A percentile compares a stretch with the other conserved stretches of the same genome.
Conservation (phyloP, 192 early-diverging fungal species). For the Coemansia sp. region DNA sequence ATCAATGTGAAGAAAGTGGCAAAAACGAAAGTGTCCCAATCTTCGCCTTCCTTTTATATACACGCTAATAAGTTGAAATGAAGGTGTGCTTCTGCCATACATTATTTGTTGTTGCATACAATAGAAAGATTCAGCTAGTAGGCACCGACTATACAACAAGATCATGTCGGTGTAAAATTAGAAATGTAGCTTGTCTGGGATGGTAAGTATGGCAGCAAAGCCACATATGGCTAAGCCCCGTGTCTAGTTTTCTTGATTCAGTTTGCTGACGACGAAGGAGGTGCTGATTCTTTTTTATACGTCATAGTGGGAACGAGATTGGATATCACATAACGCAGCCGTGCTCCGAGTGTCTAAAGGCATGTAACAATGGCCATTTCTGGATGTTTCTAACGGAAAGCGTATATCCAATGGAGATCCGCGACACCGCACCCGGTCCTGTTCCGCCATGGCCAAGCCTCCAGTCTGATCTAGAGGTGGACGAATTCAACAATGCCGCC, state of each 20-base stretch:
- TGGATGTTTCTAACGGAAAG: slow-evolving; percentile 92
- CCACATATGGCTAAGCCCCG: not conserved
- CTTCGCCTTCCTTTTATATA: not conserved
- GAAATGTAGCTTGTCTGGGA: slow-evolving; percentile 67
- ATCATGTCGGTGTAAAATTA: slow-evolving; percentile 69
- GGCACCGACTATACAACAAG: slow-evolving; percentile 69
- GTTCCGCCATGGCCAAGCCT: slow-evolving; percentile 22
- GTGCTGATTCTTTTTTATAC: not conserved
- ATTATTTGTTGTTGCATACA: not conserved
- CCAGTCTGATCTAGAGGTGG: slow-evolving; percentile 29
- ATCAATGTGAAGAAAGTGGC: not conserved
- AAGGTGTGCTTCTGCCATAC: not conserved
- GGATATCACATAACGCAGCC: slow-evolving; percentile 83
- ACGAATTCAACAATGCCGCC: slow-evolving; percentile 19
- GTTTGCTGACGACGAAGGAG: not conserved
- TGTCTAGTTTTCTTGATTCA: not conserved
- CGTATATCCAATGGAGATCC: slow-evolving; percentile 57
- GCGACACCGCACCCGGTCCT: slow-evolving; percentile 14
- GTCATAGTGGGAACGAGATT: slow-evolving; percentile 65
- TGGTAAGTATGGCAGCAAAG: slow-evolving; percentile 54
- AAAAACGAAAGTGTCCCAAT: not conserved
- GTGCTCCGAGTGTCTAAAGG: slow-evolving; percentile 81
- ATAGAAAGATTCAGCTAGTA: slow-evolving; percentile 62
- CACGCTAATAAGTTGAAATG: not conserved
- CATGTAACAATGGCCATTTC: slow-evolving; percentile 95